Evolutionary conservation across 2,329 filamentous ascomycete genomes (phyloP).

Genomic region (Hirsutella minnesotensis): DNA sequence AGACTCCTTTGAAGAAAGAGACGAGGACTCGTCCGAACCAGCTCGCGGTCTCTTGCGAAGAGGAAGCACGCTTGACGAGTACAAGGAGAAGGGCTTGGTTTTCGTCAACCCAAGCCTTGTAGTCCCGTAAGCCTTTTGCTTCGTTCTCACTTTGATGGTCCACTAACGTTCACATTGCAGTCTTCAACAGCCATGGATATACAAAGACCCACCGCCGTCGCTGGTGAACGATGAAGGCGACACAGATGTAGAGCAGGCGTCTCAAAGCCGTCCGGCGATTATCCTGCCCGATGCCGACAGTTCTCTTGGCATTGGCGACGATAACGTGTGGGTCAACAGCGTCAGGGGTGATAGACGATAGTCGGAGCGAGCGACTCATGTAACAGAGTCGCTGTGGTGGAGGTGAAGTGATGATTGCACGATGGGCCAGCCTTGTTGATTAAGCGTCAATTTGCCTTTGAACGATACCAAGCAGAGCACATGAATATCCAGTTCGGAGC

Average conservation of each 20-base stretch:
- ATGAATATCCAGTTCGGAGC: too few species aligned
- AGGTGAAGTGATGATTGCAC: neutral
- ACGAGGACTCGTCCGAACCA: conserved; percentile 29
- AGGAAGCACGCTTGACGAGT: conserved; percentile 60
- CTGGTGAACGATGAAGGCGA: conserved; percentile 14
- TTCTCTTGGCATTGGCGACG: conserved; percentile 25
- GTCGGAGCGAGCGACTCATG: neutral
- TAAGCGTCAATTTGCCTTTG: neutral
- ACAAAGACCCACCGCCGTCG: conserved; percentile 38
- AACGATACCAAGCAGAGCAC: too few species aligned
- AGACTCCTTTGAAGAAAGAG: conserved; percentile 23
- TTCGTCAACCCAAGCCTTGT: conserved; percentile 72
- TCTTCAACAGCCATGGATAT: conserved; percentile 61
- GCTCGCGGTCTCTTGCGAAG: conserved; percentile 32
- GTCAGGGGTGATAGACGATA: neutral
- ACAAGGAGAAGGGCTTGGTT: conserved; percentile 53
- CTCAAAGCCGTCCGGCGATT: conserved; percentile 8
- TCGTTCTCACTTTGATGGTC: neutral
- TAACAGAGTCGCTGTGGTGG: too few species aligned
- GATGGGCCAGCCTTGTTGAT: neutral
- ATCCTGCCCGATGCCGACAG: conserved; percentile 22
- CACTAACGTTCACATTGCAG: conserved; percentile 20
- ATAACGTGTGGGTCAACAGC: conserved; percentile 24
- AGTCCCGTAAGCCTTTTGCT: conserved; percentile 34
- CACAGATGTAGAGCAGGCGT: conserved; percentile 12